Evolutionary conservation across 148 eudicot genomes (phyloP).

Genomic region (Cornus controversa): DNA sequence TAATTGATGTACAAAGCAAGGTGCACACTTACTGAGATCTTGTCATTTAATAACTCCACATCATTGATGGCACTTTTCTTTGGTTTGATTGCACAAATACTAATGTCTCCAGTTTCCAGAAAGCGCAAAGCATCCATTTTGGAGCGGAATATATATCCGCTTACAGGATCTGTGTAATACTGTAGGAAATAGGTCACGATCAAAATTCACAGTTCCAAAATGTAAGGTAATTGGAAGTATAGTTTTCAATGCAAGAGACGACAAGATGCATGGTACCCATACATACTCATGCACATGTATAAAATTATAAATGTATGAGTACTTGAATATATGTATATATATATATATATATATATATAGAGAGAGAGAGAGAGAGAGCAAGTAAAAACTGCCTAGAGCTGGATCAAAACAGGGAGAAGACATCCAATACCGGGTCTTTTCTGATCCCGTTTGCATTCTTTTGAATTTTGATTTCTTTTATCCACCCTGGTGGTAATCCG

Average conservation of each 20-base stretch:
- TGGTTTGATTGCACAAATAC: conserved; percentile 59
- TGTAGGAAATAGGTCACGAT: conserved; percentile 17
- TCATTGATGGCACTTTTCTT: conserved; percentile 30
- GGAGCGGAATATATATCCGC: conserved; percentile 69
- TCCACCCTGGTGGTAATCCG: conserved; percentile 71
- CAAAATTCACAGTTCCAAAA: neutral
- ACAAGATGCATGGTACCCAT: neutral
- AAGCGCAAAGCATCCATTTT: conserved; percentile 60
- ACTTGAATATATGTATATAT: neutral
- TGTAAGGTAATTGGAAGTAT: too few species aligned
- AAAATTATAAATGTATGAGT: neutral
- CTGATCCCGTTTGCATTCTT: conserved; percentile 24
- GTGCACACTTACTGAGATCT: conserved; percentile 35
- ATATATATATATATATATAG: neutral
- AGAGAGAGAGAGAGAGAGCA: neutral
- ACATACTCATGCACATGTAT: neutral
- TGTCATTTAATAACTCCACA: conserved; percentile 25
- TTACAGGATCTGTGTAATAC: conserved; percentile 54
- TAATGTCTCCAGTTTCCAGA: conserved; percentile 62
- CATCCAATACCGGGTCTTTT: conserved; percentile 49
- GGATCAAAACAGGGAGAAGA: neutral
- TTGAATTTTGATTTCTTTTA: conserved; percentile 54
- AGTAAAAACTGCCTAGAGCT: neutral
- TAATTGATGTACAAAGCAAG: neutral
- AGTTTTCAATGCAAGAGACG: neutral